These are phyloP conservation scores for Pseudocercospora fuligena DNA, from an alignment of 2,329 filamentous ascomycete species.

Conservation along the genomic window DNA sequence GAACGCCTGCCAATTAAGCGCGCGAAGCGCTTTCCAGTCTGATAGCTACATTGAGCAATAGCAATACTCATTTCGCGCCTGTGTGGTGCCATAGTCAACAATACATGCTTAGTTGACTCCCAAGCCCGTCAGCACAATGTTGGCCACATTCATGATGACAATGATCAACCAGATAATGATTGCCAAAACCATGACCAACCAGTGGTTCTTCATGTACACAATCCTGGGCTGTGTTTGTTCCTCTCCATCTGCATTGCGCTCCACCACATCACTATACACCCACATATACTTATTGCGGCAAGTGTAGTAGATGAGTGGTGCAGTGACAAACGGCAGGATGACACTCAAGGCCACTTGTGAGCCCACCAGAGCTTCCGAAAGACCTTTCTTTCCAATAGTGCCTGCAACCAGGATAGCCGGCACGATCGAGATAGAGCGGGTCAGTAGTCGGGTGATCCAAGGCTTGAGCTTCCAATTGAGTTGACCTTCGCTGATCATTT, in stretches of 20 bases:
- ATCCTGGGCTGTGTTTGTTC: slow-evolving; percentile 9
- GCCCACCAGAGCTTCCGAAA: slow-evolving; percentile 73
- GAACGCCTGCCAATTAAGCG: background rate
- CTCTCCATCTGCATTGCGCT: background rate
- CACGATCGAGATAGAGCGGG: slow-evolving; percentile 78
- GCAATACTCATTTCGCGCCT: background rate
- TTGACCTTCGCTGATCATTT: slow-evolving; percentile 87
- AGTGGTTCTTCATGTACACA: slow-evolving; percentile 72
- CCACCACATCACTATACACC: slow-evolving; percentile 47
- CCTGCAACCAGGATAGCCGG: slow-evolving; percentile 84
- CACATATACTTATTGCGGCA: slow-evolving; percentile 81
- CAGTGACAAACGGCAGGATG: slow-evolving; percentile 80
- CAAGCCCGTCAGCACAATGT: slow-evolving; percentile 68
- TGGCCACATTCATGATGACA: slow-evolving; percentile 77
- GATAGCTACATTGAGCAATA: slow-evolving; percentile 2
- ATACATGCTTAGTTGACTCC: slow-evolving; percentile 44
- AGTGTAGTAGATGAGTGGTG: slow-evolving; percentile 85
- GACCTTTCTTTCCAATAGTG: slow-evolving; percentile 71
- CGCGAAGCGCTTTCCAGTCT: background rate
- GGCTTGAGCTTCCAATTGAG: slow-evolving; percentile 74
- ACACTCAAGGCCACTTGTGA: slow-evolving; percentile 79
- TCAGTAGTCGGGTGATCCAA: slow-evolving; percentile 79
- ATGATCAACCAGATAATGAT: slow-evolving; percentile 74
- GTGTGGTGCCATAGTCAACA: background rate
- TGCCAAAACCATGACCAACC: slow-evolving; percentile 64